phyloP scores from a whole-genome alignment of 176 grass and related monocot species.

The Melocanna baccifera region DNA sequence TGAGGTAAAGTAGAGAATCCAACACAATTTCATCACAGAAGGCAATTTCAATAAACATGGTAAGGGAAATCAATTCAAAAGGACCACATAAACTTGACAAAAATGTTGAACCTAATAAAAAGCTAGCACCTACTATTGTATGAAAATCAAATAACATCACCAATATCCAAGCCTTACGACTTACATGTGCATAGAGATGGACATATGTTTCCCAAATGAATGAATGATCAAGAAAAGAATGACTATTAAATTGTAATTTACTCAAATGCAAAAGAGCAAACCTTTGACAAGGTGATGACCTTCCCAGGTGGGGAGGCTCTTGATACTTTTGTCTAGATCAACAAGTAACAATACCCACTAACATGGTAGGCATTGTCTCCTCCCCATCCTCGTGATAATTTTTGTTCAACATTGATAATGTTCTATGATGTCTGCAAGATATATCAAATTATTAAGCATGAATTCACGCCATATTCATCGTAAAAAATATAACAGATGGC shows the following conservation, averaged over 20 bases:
- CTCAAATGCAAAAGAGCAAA: constrained; percentile 27
- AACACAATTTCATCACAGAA: constrained; percentile 38
- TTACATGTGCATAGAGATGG: not conserved
- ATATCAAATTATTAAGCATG: constrained; percentile 29
- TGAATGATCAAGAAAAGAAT: not conserved
- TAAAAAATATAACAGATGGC: not conserved
- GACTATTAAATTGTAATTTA: not conserved
- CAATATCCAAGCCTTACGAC: not conserved
- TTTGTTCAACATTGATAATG: constrained; percentile 73
- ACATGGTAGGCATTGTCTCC: constrained; percentile 99
- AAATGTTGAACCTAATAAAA: not conserved
- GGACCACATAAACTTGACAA: not conserved
- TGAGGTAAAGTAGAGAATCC: constrained; percentile 76
- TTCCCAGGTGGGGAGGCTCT: constrained; percentile 89
- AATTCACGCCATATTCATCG: constrained; percentile 32
- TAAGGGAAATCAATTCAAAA: not conserved
- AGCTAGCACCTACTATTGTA: not conserved
- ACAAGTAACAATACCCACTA: constrained; percentile 85
- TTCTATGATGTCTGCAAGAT: constrained; percentile 71
- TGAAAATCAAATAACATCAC: not conserved
- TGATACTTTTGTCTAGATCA: constrained; percentile 73
- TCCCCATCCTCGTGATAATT: constrained; percentile 84
- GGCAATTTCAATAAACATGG: constrained; percentile 8
- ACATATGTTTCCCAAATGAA: constrained; percentile 6
- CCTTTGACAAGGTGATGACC: constrained; percentile 88